Conservation (phyloP, 2,329 filamentous ascomycete genomes). For the Arthrobotrys iridis region DNA sequence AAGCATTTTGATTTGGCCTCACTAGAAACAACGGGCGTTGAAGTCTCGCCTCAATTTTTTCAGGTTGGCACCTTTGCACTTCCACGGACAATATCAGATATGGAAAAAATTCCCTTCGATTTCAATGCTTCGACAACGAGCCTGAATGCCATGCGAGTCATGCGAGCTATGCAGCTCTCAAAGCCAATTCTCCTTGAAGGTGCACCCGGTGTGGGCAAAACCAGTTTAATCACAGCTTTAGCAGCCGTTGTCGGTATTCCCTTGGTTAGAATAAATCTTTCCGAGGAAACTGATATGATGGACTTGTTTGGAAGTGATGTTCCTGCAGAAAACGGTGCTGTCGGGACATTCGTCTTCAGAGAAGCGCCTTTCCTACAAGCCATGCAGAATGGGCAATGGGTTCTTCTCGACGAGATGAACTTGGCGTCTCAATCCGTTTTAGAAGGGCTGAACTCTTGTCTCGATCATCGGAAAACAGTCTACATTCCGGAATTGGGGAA, state of each 20-base stretch:
- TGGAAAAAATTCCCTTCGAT: constrained; percentile 73
- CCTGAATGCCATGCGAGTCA: constrained; percentile 87
- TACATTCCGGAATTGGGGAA: constrained; percentile 96
- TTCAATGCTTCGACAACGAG: constrained; percentile 90
- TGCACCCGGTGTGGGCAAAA: constrained; percentile 98
- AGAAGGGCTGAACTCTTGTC: constrained; percentile 93
- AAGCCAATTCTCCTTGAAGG: constrained; percentile 96
- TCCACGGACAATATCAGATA: constrained; percentile 65
- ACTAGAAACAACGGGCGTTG: constrained; percentile 59
- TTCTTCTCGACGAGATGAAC: constrained; percentile 98
- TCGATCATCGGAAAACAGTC: constrained; percentile 94
- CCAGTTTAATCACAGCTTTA: constrained; percentile 86
- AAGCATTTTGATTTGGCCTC: constrained; percentile 72
- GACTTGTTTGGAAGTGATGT: constrained; percentile 97
- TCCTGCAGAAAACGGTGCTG: constrained; percentile 88
- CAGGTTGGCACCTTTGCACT: constrained; percentile 80
- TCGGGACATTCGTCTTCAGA: constrained; percentile 92
- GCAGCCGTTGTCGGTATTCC: constrained; percentile 81
- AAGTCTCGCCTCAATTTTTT: constrained; percentile 14
- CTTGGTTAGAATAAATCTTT: constrained; percentile 93
- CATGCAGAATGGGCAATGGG: constrained; percentile 97
- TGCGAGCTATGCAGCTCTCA: constrained; percentile 84
- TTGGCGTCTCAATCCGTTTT: constrained; percentile 95
- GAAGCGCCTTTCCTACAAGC: constrained; percentile 94
- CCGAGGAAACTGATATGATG: constrained; percentile 97